Evolutionary conservation across 192 early-diverging fungal genomes (phyloP).

Genomic region (Kappamyces sp.): DNA sequence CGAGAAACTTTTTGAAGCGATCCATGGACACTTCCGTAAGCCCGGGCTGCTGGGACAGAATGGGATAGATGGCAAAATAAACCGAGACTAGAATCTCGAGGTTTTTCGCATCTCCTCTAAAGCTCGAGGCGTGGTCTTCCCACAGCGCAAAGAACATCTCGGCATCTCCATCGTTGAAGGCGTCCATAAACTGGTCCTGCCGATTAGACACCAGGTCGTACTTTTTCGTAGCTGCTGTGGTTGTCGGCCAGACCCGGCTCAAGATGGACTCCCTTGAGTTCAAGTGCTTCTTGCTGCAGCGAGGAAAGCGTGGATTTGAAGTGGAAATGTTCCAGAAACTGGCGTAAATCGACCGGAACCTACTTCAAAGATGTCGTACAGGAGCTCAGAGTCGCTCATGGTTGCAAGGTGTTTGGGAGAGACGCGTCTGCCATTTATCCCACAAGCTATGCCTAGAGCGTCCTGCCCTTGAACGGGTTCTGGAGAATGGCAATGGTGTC

Average conservation of each 20-base stretch:
- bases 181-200: conserved; percentile 29
- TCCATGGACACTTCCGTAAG: conserved; percentile 31
- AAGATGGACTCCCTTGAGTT: background rate
- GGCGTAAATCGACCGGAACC: background rate
- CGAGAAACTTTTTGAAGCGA: conserved; percentile 45
- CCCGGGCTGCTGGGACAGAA: conserved; percentile 14
- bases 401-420: too few relatives aligned
- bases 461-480: too few relatives aligned
- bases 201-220: background rate
- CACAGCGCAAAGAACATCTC: conserved; percentile 40
- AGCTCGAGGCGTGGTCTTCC: conserved; percentile 27
- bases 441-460: too few relatives aligned
- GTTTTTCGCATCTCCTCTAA: conserved; percentile 29
- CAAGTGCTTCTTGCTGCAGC: background rate
- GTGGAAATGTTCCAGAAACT: background rate
- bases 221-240: background rate
- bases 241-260: background rate
- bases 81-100: conserved; percentile 41
- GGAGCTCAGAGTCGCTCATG: too few relatives aligned
- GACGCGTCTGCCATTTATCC: too few relatives aligned
- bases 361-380: too few relatives aligned
- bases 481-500: too few relatives aligned
- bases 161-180: conserved; percentile 40
- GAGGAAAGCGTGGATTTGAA: background rate
- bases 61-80: conserved; percentile 47